phyloP scores from a whole-genome alignment of 129 eudicot genomes.

The Arctium lappa region DNA sequence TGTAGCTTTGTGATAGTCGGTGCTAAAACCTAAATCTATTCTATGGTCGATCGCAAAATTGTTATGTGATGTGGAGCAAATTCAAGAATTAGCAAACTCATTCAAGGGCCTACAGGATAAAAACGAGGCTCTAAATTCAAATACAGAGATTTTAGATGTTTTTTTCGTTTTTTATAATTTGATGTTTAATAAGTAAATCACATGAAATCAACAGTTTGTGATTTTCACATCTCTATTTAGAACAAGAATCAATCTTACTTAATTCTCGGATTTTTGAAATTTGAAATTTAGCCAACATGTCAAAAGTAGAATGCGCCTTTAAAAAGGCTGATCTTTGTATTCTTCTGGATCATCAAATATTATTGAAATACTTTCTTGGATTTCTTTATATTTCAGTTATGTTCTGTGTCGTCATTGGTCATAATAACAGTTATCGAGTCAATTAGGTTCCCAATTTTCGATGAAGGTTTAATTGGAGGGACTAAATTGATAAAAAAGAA shows the following conservation, averaged over 20 bases:
- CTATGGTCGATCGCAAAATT: background rate
- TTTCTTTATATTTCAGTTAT: too few species aligned
- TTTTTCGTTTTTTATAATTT: too few species aligned
- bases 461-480: background rate
- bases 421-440: background rate
- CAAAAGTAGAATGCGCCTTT: background rate
- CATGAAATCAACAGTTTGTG: background rate
- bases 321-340: background rate
- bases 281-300: background rate
- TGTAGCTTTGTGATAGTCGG: background rate
- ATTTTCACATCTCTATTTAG: background rate
- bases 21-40: background rate
- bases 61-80: background rate
- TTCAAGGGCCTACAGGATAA: background rate
- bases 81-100: background rate
- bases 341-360: background rate
- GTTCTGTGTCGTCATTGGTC: background rate
- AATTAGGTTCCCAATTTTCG: background rate
- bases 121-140: too few species aligned
- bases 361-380: too few species aligned
- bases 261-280: background rate
- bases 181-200: too few species aligned
- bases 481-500: background rate
- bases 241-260: background rate
- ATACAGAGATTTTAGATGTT: too few species aligned